A percentile compares a stretch with the other conserved stretches of the same genome.
Evolutionary conservation across 495 filamentous ascomycete species (phyloP).

Genomic region (Penicillium samsonianum): DNA sequence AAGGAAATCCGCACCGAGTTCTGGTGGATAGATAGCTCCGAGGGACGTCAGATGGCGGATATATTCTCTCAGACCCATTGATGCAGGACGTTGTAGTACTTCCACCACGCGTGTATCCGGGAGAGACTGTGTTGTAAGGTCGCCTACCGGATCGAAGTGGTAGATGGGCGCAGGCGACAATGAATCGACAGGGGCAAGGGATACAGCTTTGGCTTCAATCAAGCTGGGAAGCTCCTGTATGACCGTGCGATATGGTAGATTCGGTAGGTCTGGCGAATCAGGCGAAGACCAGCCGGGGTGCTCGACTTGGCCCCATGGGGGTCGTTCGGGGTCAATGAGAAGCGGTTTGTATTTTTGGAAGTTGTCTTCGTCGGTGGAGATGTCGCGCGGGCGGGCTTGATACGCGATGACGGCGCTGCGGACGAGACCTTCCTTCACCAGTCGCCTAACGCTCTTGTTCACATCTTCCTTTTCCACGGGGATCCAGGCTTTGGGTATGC

Average conservation of each 20-base stretch:
- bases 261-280: slow-evolving; percentile 66
- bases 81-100: slow-evolving; percentile 66
- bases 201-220: slow-evolving; percentile 89
- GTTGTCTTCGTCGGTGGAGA: slow-evolving; percentile 30
- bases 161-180: slow-evolving; percentile 19
- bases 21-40: slow-evolving; percentile 60
- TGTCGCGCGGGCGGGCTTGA: slow-evolving; percentile 67
- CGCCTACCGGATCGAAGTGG: slow-evolving; percentile 37
- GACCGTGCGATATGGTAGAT: slow-evolving; percentile 79
- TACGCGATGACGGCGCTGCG: slow-evolving; percentile 81
- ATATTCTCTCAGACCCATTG: slow-evolving; percentile 82
- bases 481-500: slow-evolving; percentile 82
- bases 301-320: slow-evolving; percentile 75
- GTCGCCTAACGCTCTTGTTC: slow-evolving; percentile 65
- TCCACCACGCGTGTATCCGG: slow-evolving; percentile 66
- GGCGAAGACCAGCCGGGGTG: slow-evolving; percentile 92
- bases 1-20: slow-evolving; percentile 64
- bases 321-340: slow-evolving; percentile 40
- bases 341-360: slow-evolving; percentile 36
- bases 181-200: slow-evolving; percentile 70
- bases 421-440: slow-evolving; percentile 69
- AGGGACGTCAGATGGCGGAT: slow-evolving; percentile 67
- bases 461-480: slow-evolving; percentile 77
- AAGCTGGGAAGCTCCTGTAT: slow-evolving; percentile 85
- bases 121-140: slow-evolving; percentile 27